phyloP scores from a whole-genome alignment of 2,329 filamentous ascomycete genomes.

The Aspergillus sp. region DNA sequence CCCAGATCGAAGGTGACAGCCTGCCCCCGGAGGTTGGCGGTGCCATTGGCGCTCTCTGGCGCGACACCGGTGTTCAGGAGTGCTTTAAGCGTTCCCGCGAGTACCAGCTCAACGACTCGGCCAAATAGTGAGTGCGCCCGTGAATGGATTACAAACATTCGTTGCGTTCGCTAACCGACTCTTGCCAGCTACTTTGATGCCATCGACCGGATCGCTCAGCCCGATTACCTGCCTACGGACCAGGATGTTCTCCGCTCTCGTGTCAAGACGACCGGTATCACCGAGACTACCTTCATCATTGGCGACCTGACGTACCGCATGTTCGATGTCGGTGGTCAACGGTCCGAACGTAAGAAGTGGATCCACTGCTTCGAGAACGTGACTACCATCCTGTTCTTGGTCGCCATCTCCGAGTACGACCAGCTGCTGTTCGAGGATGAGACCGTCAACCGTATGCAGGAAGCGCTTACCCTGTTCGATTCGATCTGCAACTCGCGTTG shows the following conservation, averaged over 20 bases:
- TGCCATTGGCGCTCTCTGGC: constrained; percentile 90
- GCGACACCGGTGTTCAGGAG: constrained; percentile 86
- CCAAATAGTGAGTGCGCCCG: constrained; percentile 74
- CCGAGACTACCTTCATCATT: constrained; percentile 93
- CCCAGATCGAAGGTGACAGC: constrained; percentile 93
- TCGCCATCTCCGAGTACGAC: constrained; percentile 96
- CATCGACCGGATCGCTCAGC: constrained; percentile 82
- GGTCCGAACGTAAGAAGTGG: constrained; percentile 98
- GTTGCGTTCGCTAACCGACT: constrained; percentile 26
- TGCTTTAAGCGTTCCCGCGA: constrained; percentile 95
- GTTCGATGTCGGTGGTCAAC: constrained; percentile 95
- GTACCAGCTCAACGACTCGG: constrained; percentile 95
- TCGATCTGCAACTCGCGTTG: constrained; percentile 71
- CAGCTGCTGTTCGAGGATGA: constrained; percentile 95
- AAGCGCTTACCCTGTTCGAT: constrained; percentile 69
- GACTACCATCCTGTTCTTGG: constrained; percentile 92
- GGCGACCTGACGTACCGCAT: constrained; percentile 93
- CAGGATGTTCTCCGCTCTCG: constrained; percentile 93
- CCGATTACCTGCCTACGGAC: constrained; percentile 92
- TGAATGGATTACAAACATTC: neutral
- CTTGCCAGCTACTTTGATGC: constrained; percentile 85
- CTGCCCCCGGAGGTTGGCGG: constrained; percentile 91
- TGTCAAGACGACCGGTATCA: constrained; percentile 98
- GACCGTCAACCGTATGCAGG: constrained; percentile 79
- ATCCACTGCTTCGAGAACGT: constrained; percentile 99